Evolutionary conservation across 768 basidiomycete genomes (phyloP).

Genomic region (Lactarius hatsudake): DNA sequence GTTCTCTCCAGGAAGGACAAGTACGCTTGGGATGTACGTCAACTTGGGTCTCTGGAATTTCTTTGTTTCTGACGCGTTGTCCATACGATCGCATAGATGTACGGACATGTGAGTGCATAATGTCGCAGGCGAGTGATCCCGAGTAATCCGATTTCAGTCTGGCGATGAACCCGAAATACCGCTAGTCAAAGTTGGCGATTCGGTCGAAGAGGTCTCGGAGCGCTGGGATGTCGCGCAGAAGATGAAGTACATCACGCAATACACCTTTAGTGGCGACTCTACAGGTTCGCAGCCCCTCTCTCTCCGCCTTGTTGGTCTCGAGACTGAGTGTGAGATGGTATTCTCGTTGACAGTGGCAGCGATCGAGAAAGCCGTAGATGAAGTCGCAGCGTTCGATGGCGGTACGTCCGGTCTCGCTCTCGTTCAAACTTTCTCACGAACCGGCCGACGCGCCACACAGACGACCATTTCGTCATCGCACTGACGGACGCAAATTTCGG

Average conservation of each 20-base stretch:
- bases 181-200: conserved; percentile 48
- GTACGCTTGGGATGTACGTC: conserved; percentile 72
- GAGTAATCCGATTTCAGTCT: conserved; percentile 40
- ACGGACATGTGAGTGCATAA: conserved; percentile 52
- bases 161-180: conserved; percentile 60
- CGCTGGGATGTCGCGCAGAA: conserved; percentile 68
- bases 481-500: conserved; percentile 72
- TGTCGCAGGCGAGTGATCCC: not conserved
- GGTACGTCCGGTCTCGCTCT: conserved; percentile 36
- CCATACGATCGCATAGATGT: conserved; percentile 43
- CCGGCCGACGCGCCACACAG: conserved; percentile 31
- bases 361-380: conserved; percentile 58
- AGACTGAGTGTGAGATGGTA: not conserved
- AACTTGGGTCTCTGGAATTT: not conserved
- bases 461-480: conserved; percentile 71
- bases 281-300: conserved; percentile 42
- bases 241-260: conserved; percentile 66
- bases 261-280: conserved; percentile 65
- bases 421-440: not conserved
- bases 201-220: conserved; percentile 52
- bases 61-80: not conserved
- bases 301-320: conserved; percentile 13
- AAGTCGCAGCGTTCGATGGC: conserved; percentile 60
- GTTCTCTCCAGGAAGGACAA: conserved; percentile 63
- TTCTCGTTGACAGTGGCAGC: conserved; percentile 49